Conservation (phyloP, 306 rosid genomes). For the Cicer cuneatum region DNA sequence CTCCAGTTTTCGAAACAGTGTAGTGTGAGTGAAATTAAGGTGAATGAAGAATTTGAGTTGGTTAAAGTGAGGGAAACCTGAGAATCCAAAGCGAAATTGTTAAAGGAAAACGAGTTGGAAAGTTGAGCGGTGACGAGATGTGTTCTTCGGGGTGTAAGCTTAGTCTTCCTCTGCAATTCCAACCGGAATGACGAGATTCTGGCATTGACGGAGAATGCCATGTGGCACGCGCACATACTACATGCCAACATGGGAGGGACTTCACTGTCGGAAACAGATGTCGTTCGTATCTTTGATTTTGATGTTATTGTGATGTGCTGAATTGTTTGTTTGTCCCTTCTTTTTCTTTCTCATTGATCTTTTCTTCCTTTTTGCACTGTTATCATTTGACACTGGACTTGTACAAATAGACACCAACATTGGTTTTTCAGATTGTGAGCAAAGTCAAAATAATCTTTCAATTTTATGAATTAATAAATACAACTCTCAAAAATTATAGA, state of each 20-base stretch:
- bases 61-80: conserved; percentile 51
- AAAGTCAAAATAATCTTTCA: too few species aligned
- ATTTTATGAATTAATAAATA: too few species aligned
- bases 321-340: neutral
- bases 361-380: too few species aligned
- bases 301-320: neutral
- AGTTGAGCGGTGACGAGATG: conserved; percentile 66
- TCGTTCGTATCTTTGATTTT: conserved; percentile 10
- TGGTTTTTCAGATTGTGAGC: too few species aligned
- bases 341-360: neutral
- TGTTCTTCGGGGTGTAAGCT: conserved; percentile 28
- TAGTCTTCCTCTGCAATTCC: conserved; percentile 41
- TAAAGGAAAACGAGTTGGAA: conserved; percentile 56
- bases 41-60: neutral
- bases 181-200: conserved; percentile 49
- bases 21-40: too few species aligned
- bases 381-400: too few species aligned
- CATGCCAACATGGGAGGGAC: conserved; percentile 58
- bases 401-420: too few species aligned
- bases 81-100: conserved; percentile 61
- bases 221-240: conserved; percentile 58
- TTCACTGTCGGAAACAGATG: neutral
- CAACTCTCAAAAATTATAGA: too few species aligned
- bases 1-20: too few species aligned
- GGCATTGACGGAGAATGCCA: conserved; percentile 57